A percentile compares a stretch with the other conserved stretches of the same genome.
Conservation (phyloP, 768 basidiomycete species). For the Psilocybe cubensis region DNA sequence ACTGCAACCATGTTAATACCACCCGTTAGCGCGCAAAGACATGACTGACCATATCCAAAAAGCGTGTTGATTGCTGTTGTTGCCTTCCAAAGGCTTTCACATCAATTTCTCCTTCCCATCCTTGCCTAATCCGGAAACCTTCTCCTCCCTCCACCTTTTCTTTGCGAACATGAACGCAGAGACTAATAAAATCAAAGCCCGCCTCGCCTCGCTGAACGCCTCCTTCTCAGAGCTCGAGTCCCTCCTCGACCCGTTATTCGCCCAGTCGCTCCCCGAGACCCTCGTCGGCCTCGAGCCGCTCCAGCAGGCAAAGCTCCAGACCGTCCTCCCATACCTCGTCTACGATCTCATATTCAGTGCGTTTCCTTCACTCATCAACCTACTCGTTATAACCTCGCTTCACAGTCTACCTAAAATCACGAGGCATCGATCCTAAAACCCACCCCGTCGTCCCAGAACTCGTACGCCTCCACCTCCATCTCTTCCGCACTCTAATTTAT, state of each 20-base stretch:
- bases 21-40: conserved; percentile 4
- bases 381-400: conserved; percentile 7
- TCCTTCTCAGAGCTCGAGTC: conserved; percentile 75
- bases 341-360: conserved; percentile 87
- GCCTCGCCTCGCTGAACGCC: conserved; percentile 50
- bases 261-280: conserved; percentile 70
- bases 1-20: conserved; percentile 43
- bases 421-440: conserved; percentile 77
- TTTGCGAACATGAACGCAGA: conserved; percentile 44
- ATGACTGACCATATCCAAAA: conserved; percentile 47
- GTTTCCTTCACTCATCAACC: conserved; percentile 19
- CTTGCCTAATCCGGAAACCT: conserved; percentile 15
- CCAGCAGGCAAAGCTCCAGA: conserved; percentile 83
- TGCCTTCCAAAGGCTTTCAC: conserved; percentile 25
- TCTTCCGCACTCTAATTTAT: not conserved
- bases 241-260: conserved; percentile 65
- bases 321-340: conserved; percentile 77
- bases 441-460: conserved; percentile 81
- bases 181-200: conserved; percentile 48
- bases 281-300: conserved; percentile 66
- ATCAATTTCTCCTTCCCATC: conserved; percentile 12
- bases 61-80: conserved; percentile 34
- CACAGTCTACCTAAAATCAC: conserved; percentile 79
- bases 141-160: not conserved
- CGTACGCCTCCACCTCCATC: conserved; percentile 34